phyloP scores from a whole-genome alignment of 176 grass and related monocot genomes.

The Musa troglodytarum region DNA sequence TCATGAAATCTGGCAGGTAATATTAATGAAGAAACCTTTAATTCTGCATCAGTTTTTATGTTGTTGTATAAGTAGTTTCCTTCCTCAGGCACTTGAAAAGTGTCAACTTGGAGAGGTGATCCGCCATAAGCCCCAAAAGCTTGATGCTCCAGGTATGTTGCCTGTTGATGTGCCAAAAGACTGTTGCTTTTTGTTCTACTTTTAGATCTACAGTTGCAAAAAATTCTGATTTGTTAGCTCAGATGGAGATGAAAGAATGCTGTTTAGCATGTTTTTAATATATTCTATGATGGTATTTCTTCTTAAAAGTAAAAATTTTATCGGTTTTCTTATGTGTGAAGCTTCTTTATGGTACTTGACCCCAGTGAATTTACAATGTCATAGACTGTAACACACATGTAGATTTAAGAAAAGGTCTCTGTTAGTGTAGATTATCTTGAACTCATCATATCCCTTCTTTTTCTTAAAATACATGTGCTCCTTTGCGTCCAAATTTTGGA shows the following conservation, averaged over 20 bases:
- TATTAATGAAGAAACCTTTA: not conserved
- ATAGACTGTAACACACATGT: not conserved
- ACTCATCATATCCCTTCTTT: not conserved
- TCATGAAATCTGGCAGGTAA: constrained; percentile 91
- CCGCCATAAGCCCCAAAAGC: constrained; percentile 61
- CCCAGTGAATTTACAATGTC: not conserved
- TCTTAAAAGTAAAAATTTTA: not conserved
- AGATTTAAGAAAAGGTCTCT: not conserved
- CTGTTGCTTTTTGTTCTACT: not conserved
- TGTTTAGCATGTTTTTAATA: no score
- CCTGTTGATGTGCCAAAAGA: not conserved
- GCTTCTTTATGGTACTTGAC: not conserved
- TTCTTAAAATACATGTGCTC: not conserved
- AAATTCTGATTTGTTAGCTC: not conserved
- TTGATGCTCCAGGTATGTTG: constrained; percentile 77
- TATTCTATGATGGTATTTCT: not conserved
- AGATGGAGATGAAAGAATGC: not conserved
- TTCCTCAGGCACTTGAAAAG: constrained; percentile 75
- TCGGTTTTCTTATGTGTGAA: not conserved
- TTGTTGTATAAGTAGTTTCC: not conserved
- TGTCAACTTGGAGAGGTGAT: constrained; percentile 92
- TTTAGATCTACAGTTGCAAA: not conserved
- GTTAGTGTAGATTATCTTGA: not conserved
- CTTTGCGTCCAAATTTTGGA: not conserved
- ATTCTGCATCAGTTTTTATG: not conserved